phyloP scores from a whole-genome alignment of 148 eudicot genomes.

The Cornus suecica region DNA sequence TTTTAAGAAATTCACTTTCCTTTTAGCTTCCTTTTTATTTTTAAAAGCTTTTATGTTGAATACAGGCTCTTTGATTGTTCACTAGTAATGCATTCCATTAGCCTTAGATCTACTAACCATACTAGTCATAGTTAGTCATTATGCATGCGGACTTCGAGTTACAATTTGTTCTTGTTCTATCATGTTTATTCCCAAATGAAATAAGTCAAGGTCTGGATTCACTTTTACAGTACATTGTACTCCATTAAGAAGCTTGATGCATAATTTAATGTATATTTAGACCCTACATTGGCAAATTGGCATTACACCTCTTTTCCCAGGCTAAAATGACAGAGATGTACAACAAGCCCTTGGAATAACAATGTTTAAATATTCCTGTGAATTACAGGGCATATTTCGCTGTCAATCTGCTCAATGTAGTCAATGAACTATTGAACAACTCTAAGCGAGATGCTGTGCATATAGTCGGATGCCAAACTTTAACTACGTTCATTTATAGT shows the following conservation, averaged over 20 bases:
- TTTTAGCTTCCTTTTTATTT: not conserved
- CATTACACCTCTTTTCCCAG: not conserved
- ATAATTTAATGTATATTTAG: not conserved
- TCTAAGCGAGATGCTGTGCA: slow-evolving; percentile 53
- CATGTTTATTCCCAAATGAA: not conserved
- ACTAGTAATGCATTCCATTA: not conserved
- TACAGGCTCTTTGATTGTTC: not conserved
- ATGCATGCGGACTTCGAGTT: not conserved
- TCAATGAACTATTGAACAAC: slow-evolving; percentile 62
- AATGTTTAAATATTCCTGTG: not conserved
- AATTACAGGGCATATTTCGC: slow-evolving; percentile 77
- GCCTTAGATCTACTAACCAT: not conserved
- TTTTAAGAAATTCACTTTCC: not conserved
- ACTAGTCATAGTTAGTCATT: not conserved
- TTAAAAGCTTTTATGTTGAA: not conserved
- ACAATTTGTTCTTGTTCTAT: not conserved
- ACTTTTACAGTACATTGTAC: not conserved
- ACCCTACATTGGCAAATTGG: not conserved
- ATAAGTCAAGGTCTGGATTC: not conserved
- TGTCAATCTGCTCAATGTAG: slow-evolving; percentile 64
- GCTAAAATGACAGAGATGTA: not conserved
- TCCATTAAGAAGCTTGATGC: not conserved
- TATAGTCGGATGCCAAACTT: slow-evolving; percentile 67
- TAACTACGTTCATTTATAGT: slow-evolving; percentile 68
- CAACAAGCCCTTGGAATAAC: not conserved